These are phyloP conservation scores for Zygosaccharomyces rouxii DNA, from an alignment of 805 yeast species.

Conservation along the genomic window DNA sequence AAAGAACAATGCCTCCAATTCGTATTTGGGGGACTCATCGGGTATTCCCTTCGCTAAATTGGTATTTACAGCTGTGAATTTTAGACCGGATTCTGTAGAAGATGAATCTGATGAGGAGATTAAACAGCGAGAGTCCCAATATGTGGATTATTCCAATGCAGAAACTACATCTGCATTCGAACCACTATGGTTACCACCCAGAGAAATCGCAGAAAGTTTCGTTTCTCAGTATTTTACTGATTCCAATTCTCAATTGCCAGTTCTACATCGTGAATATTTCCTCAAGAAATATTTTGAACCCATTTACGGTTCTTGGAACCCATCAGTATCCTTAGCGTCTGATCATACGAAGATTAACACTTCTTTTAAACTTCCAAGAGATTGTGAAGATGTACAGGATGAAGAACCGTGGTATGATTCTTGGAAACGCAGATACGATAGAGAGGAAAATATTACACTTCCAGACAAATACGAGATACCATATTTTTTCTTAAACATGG, in stretches of 20 bases:
- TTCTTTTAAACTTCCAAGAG: constrained; percentile 33
- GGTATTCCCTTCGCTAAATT: constrained; percentile 73
- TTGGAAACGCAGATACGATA: constrained; percentile 39
- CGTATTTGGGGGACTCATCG: constrained; percentile 48
- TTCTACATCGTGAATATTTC: constrained; percentile 77
- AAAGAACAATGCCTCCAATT: constrained; percentile 25
- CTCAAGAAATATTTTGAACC: constrained; percentile 66
- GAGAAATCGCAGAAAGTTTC: constrained; percentile 61
- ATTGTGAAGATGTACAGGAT: constrained; percentile 11
- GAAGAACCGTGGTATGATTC: constrained; percentile 31
- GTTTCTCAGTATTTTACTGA: constrained; percentile 67
- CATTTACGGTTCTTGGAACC: constrained; percentile 65
- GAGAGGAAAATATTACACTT: constrained; percentile 38
- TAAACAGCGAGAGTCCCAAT: constrained; percentile 17
- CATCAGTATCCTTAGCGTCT: constrained; percentile 53
- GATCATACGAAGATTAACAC: constrained; percentile 43
- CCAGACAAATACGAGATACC: constrained; percentile 50
- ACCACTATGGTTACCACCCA: constrained; percentile 51
- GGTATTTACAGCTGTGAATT: constrained; percentile 72
- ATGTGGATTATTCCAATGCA: constrained; percentile 20
- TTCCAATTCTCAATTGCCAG: constrained; percentile 78
- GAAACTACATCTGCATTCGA: constrained; percentile 22
- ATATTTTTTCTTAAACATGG: constrained; percentile 66
- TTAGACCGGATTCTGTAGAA: constrained; percentile 37
- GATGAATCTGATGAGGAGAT: constrained; percentile 27